A percentile compares a stretch with the other conserved stretches of the same genome.
Evolutionary conservation across 2,329 filamentous ascomycete genomes (phyloP).

Genomic region (Ophiostoma piceae): DNA sequence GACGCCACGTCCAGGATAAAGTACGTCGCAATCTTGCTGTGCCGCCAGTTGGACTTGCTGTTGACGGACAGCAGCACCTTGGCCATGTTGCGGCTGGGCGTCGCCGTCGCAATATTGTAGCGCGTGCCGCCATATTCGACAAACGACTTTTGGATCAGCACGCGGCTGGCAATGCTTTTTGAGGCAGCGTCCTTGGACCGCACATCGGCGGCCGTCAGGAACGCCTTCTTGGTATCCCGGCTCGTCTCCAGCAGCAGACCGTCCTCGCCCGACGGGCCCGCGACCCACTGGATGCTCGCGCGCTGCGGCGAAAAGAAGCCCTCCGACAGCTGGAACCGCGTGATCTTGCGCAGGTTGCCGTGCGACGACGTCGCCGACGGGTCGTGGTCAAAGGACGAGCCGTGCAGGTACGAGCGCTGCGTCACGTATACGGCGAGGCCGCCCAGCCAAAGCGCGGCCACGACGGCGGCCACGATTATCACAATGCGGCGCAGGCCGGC

Average conservation of each 20-base stretch:
- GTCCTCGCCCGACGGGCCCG: slow-evolving; percentile 69
- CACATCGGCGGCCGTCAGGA: slow-evolving; percentile 82
- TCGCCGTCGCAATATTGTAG: slow-evolving; percentile 56
- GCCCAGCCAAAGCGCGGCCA: slow-evolving; percentile 62
- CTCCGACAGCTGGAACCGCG: slow-evolving; percentile 62
- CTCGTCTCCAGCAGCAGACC: slow-evolving; percentile 75
- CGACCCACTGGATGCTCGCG: slow-evolving; percentile 71
- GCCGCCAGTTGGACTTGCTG: slow-evolving; percentile 72
- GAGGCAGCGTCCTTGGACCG: slow-evolving; percentile 39
- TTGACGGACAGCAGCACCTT: slow-evolving; percentile 80
- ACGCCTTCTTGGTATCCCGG: slow-evolving; percentile 56
- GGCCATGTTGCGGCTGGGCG: slow-evolving; percentile 76
- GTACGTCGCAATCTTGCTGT: slow-evolving; percentile 81
- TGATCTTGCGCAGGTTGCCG: slow-evolving; percentile 66
- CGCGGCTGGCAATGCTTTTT: slow-evolving; percentile 48
- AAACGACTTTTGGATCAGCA: slow-evolving; percentile 64
- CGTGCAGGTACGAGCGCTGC: slow-evolving; percentile 60
- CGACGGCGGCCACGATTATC: slow-evolving; percentile 55
- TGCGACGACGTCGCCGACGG: slow-evolving; percentile 56
- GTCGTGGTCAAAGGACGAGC: slow-evolving; percentile 59
- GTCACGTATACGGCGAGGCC: slow-evolving; percentile 63
- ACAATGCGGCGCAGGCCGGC: slow-evolving; percentile 58
- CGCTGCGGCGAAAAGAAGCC: slow-evolving; percentile 60
- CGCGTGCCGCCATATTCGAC: slow-evolving; percentile 57
- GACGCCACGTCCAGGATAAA: slow-evolving; percentile 87